Conservation (phyloP, 192 early-diverging fungal species). For the Podila clonocystis region DNA sequence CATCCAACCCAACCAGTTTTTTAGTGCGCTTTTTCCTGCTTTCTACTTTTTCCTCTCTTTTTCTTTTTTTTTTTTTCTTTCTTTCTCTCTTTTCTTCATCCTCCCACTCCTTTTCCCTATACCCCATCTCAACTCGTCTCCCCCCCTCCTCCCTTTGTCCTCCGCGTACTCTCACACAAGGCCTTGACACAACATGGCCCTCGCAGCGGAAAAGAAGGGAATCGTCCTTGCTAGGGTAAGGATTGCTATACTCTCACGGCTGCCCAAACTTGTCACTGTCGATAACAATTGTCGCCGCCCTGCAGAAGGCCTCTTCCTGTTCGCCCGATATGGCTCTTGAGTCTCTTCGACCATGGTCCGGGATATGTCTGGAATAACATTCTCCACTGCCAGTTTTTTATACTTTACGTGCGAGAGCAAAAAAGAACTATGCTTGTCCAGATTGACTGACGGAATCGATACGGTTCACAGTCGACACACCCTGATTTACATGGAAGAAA, state of each 20-base stretch:
- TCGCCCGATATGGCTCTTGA: too few relatives aligned
- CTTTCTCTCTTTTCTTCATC: constrained; percentile 2
- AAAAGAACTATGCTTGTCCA: not conserved
- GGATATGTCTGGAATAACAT: too few relatives aligned
- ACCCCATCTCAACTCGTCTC: not conserved
- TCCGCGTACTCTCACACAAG: not conserved
- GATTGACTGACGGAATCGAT: not conserved
- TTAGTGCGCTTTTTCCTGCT: not conserved
- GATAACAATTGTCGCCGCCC: too few relatives aligned
- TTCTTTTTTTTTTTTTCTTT: not conserved
- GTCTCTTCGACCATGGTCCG: too few relatives aligned
- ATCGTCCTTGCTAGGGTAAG: constrained; percentile 50
- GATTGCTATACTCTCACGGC: not conserved
- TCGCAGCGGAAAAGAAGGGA: constrained; percentile 45
- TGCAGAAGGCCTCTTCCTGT: too few relatives aligned
- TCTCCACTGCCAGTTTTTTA: too few relatives aligned
- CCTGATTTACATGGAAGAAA: not conserved
- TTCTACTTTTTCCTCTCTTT: not conserved
- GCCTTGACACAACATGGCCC: constrained; percentile 18
- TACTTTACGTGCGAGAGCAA: not conserved
- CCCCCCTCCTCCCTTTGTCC: not conserved
- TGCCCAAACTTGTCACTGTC: not conserved
- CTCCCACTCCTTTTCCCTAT: not conserved
- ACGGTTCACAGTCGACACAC: too few relatives aligned
- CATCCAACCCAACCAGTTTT: too few relatives aligned